phyloP scores from a whole-genome alignment of 768 basidiomycete genomes.

The Pisolithus tinctorius region DNA sequence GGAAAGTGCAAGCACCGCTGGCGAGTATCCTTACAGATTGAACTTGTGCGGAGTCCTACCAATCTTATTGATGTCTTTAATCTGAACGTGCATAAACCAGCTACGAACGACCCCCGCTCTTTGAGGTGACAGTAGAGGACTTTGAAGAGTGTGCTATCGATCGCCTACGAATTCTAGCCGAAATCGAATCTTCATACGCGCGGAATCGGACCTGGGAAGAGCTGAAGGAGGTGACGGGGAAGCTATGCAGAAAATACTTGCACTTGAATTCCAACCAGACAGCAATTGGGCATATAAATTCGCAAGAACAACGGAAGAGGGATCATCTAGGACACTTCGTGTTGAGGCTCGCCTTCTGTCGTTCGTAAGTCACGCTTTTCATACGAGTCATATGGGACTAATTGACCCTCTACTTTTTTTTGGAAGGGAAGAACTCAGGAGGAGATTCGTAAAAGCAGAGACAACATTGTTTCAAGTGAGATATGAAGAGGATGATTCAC shows the following conservation, averaged over 20 bases:
- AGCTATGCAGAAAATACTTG: slow-evolving; percentile 70
- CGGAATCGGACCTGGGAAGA: slow-evolving; percentile 82
- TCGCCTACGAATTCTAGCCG: slow-evolving; percentile 78
- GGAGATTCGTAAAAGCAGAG: slow-evolving; percentile 88
- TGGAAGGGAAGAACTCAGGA: slow-evolving; percentile 78
- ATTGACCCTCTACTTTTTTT: neutral
- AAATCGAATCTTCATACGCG: slow-evolving; percentile 84
- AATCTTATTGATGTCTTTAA: neutral
- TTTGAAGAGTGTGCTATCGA: slow-evolving; percentile 91
- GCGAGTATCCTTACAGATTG: slow-evolving; percentile 55
- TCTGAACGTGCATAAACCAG: slow-evolving; percentile 32
- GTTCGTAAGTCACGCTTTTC: slow-evolving; percentile 61
- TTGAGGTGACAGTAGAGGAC: slow-evolving; percentile 90
- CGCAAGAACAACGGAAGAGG: slow-evolving; percentile 53
- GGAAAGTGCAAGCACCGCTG: neutral
- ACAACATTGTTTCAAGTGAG: slow-evolving; percentile 75
- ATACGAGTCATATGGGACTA: neutral
- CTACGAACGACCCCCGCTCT: slow-evolving; percentile 79
- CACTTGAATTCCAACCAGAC: slow-evolving; percentile 59
- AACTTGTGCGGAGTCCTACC: slow-evolving; percentile 59
- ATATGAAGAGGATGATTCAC: slow-evolving; percentile 54
- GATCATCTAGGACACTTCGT: slow-evolving; percentile 95
- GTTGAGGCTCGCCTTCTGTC: slow-evolving; percentile 88
- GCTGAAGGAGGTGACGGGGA: slow-evolving; percentile 51
- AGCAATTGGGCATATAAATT: slow-evolving; percentile 38